These are phyloP conservation scores for Diospyros kaki DNA, from an alignment of 148 eudicot species.

Conservation along the genomic window DNA sequence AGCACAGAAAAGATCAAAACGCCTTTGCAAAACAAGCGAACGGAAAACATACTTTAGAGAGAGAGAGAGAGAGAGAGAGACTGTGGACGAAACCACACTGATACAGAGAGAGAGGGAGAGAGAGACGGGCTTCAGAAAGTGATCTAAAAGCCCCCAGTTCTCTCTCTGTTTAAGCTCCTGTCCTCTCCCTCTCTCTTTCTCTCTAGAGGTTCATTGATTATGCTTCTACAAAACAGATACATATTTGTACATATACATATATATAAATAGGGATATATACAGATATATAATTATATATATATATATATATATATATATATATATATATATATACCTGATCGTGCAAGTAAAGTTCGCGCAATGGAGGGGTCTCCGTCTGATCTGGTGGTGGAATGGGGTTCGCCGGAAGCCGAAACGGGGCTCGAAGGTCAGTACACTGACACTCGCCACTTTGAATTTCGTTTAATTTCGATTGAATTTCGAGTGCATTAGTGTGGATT, in stretches of 20 bases:
- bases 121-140: slow-evolving; percentile 6
- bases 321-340: slow-evolving; percentile 1
- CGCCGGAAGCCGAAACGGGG: slow-evolving; percentile 20
- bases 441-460: not conserved
- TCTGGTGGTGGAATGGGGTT: slow-evolving; percentile 17
- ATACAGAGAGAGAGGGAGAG: not conserved
- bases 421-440: slow-evolving; percentile 19
- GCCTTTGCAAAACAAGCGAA: not conserved
- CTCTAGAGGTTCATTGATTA: not conserved
- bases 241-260: not conserved
- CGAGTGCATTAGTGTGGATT: slow-evolving; percentile 13
- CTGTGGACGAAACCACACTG: not conserved
- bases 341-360: slow-evolving; percentile 1
- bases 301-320: too few relatives aligned
- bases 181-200: not conserved
- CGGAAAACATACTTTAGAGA: slow-evolving; percentile 1
- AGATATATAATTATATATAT: not conserved
- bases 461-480: slow-evolving; percentile 15
- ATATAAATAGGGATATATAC: not conserved
- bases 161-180: slow-evolving; percentile 6
- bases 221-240: too few relatives aligned
- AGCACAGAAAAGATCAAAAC: not conserved
- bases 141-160: slow-evolving; percentile 5
- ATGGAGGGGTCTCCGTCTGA: slow-evolving; percentile 23
- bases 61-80: slow-evolving; percentile 14